These are phyloP conservation scores for Botryotinia convoluta DNA, from an alignment of 2,329 filamentous ascomycete species.

Conservation along the genomic window DNA sequence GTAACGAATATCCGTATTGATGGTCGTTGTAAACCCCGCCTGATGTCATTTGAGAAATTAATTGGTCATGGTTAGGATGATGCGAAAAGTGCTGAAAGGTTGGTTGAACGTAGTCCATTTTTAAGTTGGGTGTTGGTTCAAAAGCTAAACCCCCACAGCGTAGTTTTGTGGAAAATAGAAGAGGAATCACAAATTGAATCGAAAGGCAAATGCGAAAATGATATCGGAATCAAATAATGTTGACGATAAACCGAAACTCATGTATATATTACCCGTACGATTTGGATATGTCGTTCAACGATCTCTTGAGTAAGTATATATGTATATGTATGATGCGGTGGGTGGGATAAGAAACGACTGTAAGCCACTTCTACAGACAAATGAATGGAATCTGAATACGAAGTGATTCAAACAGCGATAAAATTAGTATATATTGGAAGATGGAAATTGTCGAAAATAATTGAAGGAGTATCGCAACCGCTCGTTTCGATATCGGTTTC, in stretches of 20 bases:
- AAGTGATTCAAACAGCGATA: background rate
- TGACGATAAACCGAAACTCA: background rate
- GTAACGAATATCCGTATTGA: slow-evolving; percentile 25
- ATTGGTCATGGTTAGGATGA: slow-evolving; percentile 28
- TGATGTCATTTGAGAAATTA: slow-evolving; percentile 20
- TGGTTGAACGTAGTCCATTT: slow-evolving; percentile 35
- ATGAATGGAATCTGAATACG: slow-evolving; percentile 22
- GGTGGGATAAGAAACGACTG: slow-evolving; percentile 8
- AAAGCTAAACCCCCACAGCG: background rate
- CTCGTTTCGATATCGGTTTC: slow-evolving; percentile 20
- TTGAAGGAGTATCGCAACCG: slow-evolving; percentile 17
- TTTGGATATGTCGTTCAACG: slow-evolving; percentile 10
- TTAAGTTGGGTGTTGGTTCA: slow-evolving; percentile 18
- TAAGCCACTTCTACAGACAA: slow-evolving; percentile 14
- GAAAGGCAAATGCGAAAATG: background rate
- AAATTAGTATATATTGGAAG: slow-evolving; percentile 12
- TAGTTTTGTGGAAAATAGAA: background rate
- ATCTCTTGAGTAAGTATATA: background rate
- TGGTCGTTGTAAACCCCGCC: slow-evolving; percentile 25
- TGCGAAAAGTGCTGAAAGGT: slow-evolving; percentile 20
- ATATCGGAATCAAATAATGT: background rate
- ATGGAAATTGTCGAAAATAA: slow-evolving; percentile 6
- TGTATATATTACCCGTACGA: background rate
- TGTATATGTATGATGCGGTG: background rate
- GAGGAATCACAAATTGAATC: background rate